A percentile compares a stretch with the other conserved stretches of the same genome.
Evolutionary conservation across 805 yeast species (phyloP).

Genomic region (Ogataea paraovalis): DNA sequence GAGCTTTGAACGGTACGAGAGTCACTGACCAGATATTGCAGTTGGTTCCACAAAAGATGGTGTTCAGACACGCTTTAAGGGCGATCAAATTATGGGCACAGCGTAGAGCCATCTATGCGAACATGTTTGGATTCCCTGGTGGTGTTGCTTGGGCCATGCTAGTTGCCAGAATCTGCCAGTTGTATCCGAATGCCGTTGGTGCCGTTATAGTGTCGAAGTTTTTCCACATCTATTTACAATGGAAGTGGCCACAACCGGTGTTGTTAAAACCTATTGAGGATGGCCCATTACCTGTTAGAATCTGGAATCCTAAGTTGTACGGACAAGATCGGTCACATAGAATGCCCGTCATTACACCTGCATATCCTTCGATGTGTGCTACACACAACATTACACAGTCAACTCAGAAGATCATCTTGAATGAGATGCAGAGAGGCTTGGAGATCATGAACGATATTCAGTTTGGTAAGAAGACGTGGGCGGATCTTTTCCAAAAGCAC

Average conservation of each 20-base stretch:
- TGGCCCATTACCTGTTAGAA: slow-evolving; percentile 93
- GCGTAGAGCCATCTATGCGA: slow-evolving; percentile 88
- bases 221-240: slow-evolving; percentile 76
- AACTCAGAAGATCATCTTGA: slow-evolving; percentile 74
- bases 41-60: slow-evolving; percentile 88
- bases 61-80: slow-evolving; percentile 86
- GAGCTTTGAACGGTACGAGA: slow-evolving; percentile 92
- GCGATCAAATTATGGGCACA: slow-evolving; percentile 97
- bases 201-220: slow-evolving; percentile 88
- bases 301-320: slow-evolving; percentile 93
- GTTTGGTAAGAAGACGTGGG: slow-evolving; percentile 65
- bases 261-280: slow-evolving; percentile 89
- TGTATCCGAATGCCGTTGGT: slow-evolving; percentile 94
- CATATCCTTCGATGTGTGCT: slow-evolving; percentile 98
- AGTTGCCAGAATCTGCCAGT: slow-evolving; percentile 95
- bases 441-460: slow-evolving; percentile 66
- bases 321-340: slow-evolving; percentile 84
- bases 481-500: slow-evolving; percentile 71
- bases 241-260: slow-evolving; percentile 99
- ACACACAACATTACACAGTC: slow-evolving; percentile 92
- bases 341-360: slow-evolving; percentile 99
- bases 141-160: slow-evolving; percentile 99
- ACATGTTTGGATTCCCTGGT: slow-evolving; percentile 96
- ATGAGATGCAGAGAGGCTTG: slow-evolving; percentile 77
- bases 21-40: slow-evolving; percentile 92